phyloP scores from a whole-genome alignment of 2,329 filamentous ascomycete genomes.

The Pyricularia grisea region DNA sequence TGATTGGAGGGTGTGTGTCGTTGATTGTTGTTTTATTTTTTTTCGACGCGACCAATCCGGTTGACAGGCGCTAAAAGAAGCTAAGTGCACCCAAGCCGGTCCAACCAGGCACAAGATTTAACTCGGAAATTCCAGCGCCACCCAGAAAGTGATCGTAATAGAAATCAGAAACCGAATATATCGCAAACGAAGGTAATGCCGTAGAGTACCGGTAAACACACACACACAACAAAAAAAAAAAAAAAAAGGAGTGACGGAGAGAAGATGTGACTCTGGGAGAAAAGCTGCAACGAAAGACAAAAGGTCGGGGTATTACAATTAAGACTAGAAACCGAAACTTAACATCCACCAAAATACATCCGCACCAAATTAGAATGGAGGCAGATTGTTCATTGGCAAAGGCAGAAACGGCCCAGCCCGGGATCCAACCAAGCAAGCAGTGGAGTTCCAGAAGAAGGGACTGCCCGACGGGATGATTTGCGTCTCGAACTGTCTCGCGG shows the following conservation, averaged over 20 bases:
- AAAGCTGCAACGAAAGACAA: neutral
- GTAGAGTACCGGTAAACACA: neutral
- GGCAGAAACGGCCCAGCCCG: neutral
- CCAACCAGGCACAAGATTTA: neutral
- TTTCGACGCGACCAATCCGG: neutral
- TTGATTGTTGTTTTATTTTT: neutral
- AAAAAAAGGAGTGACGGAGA: neutral
- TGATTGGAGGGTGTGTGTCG: neutral
- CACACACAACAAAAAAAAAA: too few relatives aligned
- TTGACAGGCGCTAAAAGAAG: neutral
- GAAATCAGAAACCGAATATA: neutral
- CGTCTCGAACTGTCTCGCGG: constrained; percentile 4
- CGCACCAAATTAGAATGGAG: neutral
- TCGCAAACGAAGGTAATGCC: neutral
- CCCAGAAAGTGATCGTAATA: neutral
- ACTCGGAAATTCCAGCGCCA: neutral
- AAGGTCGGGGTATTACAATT: neutral
- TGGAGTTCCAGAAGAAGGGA: neutral
- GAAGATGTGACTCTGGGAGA: neutral
- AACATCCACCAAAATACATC: neutral
- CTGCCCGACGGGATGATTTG: neutral
- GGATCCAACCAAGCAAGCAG: neutral
- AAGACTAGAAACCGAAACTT: neutral
- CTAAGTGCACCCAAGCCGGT: neutral
- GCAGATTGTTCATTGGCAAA: neutral